Evolutionary conservation across 495 filamentous ascomycete genomes (phyloP).

Genomic region (Beverwykella pulmonaria): DNA sequence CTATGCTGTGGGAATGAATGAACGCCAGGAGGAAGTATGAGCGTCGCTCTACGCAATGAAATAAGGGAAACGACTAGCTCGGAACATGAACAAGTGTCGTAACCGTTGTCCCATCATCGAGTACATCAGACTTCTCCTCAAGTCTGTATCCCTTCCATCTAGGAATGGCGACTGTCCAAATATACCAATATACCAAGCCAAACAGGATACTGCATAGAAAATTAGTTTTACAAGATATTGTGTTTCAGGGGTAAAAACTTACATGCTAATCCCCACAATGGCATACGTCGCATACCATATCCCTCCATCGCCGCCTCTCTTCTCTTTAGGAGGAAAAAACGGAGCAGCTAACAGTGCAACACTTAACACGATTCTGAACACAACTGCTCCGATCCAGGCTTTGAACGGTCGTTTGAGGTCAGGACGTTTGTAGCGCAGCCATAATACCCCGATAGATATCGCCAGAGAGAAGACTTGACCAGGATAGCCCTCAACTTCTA

Average conservation of each 20-base stretch:
- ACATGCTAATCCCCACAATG: slow-evolving; percentile 70
- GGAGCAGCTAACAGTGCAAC: slow-evolving; percentile 57
- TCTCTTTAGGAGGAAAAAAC: slow-evolving; percentile 55
- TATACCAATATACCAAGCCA: slow-evolving; percentile 68
- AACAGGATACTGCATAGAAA: slow-evolving; percentile 58
- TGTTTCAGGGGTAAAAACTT: slow-evolving; percentile 41
- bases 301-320: slow-evolving; percentile 54
- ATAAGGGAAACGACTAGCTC: background rate
- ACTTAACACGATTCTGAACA: slow-evolving; percentile 51
- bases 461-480: slow-evolving; percentile 64
- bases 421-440: slow-evolving; percentile 63
- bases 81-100: slow-evolving; percentile 57
- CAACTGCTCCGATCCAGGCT: slow-evolving; percentile 62
- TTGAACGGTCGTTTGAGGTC: slow-evolving; percentile 68
- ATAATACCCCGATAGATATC: slow-evolving; percentile 60
- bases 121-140: slow-evolving; percentile 59
- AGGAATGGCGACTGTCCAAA: slow-evolving; percentile 68
- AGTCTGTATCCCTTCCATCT: slow-evolving; percentile 60
- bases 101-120: slow-evolving; percentile 63
- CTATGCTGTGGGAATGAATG: background rate
- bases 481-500: slow-evolving; percentile 73
- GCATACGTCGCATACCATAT: slow-evolving; percentile 75
- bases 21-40: background rate
- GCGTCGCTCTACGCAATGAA: background rate
- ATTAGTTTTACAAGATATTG: slow-evolving; percentile 7